Evolutionary conservation across 805 yeast genomes (phyloP).

Genomic region (Cyberlindnera samutprakarnensis): DNA sequence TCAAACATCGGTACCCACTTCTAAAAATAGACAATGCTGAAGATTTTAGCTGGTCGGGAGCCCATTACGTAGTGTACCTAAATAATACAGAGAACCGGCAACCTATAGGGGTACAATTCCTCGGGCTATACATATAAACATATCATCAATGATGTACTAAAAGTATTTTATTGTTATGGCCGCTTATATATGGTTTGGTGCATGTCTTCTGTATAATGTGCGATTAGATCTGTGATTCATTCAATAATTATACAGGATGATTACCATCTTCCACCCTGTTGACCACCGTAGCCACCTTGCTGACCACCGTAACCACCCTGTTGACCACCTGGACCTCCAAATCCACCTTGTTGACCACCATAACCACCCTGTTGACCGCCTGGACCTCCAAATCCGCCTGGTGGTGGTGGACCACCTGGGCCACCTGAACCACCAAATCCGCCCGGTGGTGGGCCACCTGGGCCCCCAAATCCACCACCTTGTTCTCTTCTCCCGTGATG

Average conservation of each 20-base stretch:
- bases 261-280: constrained; percentile 21
- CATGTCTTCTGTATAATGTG: no score
- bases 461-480: constrained; percentile 13
- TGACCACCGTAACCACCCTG: constrained; percentile 12
- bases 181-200: constrained; percentile 2
- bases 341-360: constrained; percentile 13
- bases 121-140: no score
- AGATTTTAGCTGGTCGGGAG: no score
- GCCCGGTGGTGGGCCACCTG: constrained; percentile 17
- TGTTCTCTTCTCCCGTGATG: constrained; percentile 16
- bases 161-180: constrained; percentile 2
- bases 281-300: constrained; percentile 15
- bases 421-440: no score
- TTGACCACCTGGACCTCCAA: no score
- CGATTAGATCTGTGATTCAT: constrained; percentile 7
- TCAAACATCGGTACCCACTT: no score
- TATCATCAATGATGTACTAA: no score
- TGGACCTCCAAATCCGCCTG: constrained; percentile 10
- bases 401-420: constrained; percentile 16
- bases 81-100: no score
- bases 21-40: no score
- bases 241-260: no score
- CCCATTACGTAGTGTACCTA: no score
- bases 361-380: constrained; percentile 1
- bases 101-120: no score